Percentiles rank a stretch among this genome's conserved stretches.
phyloP scores from a whole-genome alignment of 108 stramenopile genomes.

The Craspedostauros australis region DNA sequence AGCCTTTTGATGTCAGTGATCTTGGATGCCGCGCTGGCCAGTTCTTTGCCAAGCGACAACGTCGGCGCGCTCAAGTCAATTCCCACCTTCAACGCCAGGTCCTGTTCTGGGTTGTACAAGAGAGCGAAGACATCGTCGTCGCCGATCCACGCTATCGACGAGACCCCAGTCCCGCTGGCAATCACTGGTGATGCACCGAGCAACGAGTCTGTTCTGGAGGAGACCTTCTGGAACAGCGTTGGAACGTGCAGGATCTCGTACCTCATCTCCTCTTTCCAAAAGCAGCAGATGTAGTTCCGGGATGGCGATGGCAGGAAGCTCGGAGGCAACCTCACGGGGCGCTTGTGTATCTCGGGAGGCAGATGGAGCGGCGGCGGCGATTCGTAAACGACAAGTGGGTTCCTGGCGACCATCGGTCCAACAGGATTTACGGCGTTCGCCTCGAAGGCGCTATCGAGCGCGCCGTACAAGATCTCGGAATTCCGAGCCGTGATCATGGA shows the following conservation, averaged over 20 bases:
- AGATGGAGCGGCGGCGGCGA: constrained; percentile 39
- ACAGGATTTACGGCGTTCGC: constrained; percentile 14
- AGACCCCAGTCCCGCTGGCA: constrained; percentile 53
- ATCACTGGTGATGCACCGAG: constrained; percentile 40
- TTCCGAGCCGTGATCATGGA: constrained; percentile 22
- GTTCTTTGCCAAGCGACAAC: neutral
- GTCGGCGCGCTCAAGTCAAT: constrained; percentile 21
- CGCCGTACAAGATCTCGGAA: constrained; percentile 26
- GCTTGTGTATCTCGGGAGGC: constrained; percentile 33
- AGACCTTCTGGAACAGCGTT: constrained; percentile 38
- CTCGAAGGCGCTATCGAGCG: constrained; percentile 15
- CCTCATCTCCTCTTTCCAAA: constrained; percentile 54
- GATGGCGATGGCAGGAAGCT: constrained; percentile 62
- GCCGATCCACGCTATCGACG: constrained; percentile 79
- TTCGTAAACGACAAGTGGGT: constrained; percentile 31
- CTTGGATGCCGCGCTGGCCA: constrained; percentile 6
- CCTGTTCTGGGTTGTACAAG: constrained; percentile 40
- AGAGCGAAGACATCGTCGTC: constrained; percentile 68
- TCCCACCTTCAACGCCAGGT: constrained; percentile 25
- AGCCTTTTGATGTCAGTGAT: constrained; percentile 14
- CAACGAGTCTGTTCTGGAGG: constrained; percentile 11
- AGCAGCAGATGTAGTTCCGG: constrained; percentile 56
- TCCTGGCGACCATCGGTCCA: constrained; percentile 21
- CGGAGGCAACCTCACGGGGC: constrained; percentile 43
- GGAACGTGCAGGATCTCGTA: constrained; percentile 74